Evolutionary conservation across 257 asterid species (phyloP), one percentile per base, ranked within the genome.

Genomic region (Nyctanthes arbortristis): DNA sequence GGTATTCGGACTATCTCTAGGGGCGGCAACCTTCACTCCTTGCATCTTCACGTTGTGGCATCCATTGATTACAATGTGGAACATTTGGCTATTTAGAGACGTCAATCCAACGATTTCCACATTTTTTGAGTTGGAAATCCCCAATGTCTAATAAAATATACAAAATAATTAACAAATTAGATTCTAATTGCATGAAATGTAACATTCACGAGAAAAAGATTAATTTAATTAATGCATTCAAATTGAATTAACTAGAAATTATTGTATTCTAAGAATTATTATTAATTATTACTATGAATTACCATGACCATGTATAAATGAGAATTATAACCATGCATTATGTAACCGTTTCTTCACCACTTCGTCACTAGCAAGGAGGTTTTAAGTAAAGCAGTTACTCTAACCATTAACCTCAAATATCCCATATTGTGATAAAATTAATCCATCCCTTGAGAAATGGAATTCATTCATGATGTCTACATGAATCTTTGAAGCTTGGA

Each of bases 1-100:
- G 0, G 90, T 87, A 63, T 84, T 82, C 0, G 90, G 93, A 37
- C 90, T 87, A 10, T 72, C 32, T 25, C 56, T 73, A 0, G 80
- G 63, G 5, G 93, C 88, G 14, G 35, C 25, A 45, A 80, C 28
- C 7, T 65, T 69, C 20, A 78, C 67, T 29, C 75, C 82, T 65
- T 69, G 75, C 56, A 87, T 5, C 71, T 49, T 65, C 28, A 73
- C 83, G 34, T 79, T 79, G 28, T 79, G 25, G 72, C 89, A 82
- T 25, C 83, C 80, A 20, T 81, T 72, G 36, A 87, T 65, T 45
- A 82, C 82, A 1, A 87, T 67, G 29, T 87, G 91, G 70, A 83
- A 80, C 83, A 79, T 71, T 62, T 87, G 84, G 76, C 91, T 87
- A 35, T 85, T 79, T 61, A 60, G 29, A 18, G 91, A 87, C 1